Base-by-base conservation (phyloP, 768 basidiomycete genomes). In the Tremella fuciformis region DNA sequence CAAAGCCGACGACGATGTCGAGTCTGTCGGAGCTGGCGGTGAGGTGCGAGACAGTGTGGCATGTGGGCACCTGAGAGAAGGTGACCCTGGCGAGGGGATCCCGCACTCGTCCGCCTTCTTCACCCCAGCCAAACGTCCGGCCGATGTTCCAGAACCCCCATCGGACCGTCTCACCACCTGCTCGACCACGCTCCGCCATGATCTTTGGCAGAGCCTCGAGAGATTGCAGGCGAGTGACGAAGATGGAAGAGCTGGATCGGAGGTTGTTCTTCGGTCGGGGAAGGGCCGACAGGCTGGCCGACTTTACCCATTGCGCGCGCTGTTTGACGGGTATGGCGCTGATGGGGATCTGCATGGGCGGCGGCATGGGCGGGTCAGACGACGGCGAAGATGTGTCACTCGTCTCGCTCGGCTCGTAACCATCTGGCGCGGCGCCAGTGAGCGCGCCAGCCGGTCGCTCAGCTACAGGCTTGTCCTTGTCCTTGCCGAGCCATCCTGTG, bases 1-100 rank as follows among this genome's bases (percentile, higher is more conserved):
- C 83, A 73, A 96, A 97, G 4, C 94, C 96, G 67, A 97, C 87
- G 58, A 97, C 83, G 6, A 96, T 81, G 68, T 97, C 93, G 34
- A 97, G 78, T 44, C 85, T 84, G 41, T 91, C 86, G 11, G 86
- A 79, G 2, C 85, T 86, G 7, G 88, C 85, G 1, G 93, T 96
- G 1, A 83, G 76, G 4, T 80, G 75, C 65, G 96, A 94, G 26
- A 94, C 85, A 69, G 91, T 87, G 74, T 94, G 90, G 73, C 91
- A 93, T 1, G 93, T 96, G 3, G 91, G 91, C 66, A 87, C 83
- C 13, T 86, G 84, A 47, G 88, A 85, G 78, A 97, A 97, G 18
- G 86, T 86, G 55, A 97, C 85, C 57, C 87, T 83, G 40, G 87
- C 83, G 24, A 96, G 81, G 24, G 91, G 86, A 77, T 98, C 94